phyloP scores from a whole-genome alignment of 2,329 filamentous ascomycete species.

The Dactylellina drechsleri region DNA sequence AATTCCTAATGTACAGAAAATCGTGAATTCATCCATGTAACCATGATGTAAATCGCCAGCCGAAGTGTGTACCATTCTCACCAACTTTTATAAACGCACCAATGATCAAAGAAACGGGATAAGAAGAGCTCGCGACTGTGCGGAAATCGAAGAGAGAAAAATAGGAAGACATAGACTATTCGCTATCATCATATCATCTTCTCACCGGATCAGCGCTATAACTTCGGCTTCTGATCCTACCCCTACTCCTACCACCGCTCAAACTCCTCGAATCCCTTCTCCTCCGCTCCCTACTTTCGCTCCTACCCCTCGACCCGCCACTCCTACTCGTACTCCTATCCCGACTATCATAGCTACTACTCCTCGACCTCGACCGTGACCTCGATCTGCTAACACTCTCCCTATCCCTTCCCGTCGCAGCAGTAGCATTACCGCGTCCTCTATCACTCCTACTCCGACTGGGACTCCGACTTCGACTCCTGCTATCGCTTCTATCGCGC shows the following conservation, averaged over 20 bases:
- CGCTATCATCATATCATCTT: constrained; percentile 47
- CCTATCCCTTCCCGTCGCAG: not conserved
- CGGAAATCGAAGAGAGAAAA: not conserved
- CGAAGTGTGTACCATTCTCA: not conserved
- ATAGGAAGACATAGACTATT: constrained; percentile 6
- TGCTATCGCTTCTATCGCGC: constrained; percentile 42
- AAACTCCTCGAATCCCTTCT: constrained; percentile 37
- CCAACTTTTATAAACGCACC: constrained; percentile 13
- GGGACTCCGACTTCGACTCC: constrained; percentile 35
- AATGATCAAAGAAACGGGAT: not conserved
- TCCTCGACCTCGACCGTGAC: constrained; percentile 36
- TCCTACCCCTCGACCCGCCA: constrained; percentile 14
- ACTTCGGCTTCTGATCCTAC: constrained; percentile 41
- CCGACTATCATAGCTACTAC: constrained; percentile 33
- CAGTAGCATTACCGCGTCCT: not conserved
- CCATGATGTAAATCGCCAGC: constrained; percentile 7
- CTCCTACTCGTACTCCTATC: constrained; percentile 8
- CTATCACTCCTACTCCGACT: constrained; percentile 32
- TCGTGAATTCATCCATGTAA: no score
- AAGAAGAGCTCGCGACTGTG: not conserved
- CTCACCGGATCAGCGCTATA: constrained; percentile 42
- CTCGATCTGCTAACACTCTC: constrained; percentile 39
- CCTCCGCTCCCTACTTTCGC: constrained; percentile 22
- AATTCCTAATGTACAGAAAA: constrained; percentile 11
- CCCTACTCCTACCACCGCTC: constrained; percentile 27